Conservation (phyloP, 805 yeast genomes). For the Candida cerambycidarum region DNA sequence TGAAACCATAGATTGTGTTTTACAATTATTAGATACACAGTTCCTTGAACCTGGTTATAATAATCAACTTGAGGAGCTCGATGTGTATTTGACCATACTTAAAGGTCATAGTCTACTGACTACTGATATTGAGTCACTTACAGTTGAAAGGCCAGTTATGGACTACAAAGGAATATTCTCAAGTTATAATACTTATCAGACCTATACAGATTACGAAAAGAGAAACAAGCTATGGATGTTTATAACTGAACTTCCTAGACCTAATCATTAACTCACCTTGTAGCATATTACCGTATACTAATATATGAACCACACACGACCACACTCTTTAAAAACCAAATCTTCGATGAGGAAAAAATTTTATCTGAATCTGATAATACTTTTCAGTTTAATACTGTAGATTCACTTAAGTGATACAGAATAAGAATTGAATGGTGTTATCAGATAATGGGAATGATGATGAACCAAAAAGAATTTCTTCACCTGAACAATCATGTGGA, state of each 20-base stretch:
- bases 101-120: not conserved
- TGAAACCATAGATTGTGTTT: not conserved
- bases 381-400: constrained; percentile 3
- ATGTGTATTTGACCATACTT: not conserved
- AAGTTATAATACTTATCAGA: not conserved
- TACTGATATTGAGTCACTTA: not conserved
- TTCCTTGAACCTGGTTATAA: constrained; percentile 2
- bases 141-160: not conserved
- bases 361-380: constrained; percentile 6
- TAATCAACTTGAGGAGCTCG: not conserved
- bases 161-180: not conserved
- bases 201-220: not conserved
- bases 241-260: too few relatives aligned
- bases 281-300: too few relatives aligned
- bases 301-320: too few relatives aligned
- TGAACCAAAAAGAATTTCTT: constrained; percentile 59
- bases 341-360: constrained; percentile 1
- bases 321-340: not conserved
- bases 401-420: too few relatives aligned
- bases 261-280: too few relatives aligned
- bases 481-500: constrained; percentile 66
- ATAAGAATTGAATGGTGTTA: constrained; percentile 4
- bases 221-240: too few relatives aligned
- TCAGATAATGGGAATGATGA: constrained; percentile 20
- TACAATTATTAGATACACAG: not conserved